Conservation (phyloP, 768 basidiomycete genomes). For the Lactifluus pinguis region DNA sequence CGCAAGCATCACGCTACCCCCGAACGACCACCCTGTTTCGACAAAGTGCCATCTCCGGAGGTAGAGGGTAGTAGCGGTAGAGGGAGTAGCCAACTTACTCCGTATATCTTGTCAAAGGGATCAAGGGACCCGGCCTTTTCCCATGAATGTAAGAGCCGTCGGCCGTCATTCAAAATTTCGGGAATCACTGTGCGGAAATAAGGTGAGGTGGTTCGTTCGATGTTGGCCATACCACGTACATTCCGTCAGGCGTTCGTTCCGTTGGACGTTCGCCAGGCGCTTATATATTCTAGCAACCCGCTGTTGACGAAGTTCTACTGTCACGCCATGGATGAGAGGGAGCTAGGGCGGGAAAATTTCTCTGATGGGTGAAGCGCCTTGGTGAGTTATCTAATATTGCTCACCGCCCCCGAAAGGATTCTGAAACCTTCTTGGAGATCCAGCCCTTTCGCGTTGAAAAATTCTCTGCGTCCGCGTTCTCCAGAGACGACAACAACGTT, state of each 20-base stretch:
- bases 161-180: constrained; percentile 54
- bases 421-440: constrained; percentile 76
- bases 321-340: constrained; percentile 67
- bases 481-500: constrained; percentile 72
- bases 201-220: constrained; percentile 8
- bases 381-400: constrained; percentile 20
- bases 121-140: constrained; percentile 55
- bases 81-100: constrained; percentile 34
- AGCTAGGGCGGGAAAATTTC: constrained; percentile 36
- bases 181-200: constrained; percentile 47
- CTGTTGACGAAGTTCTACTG: constrained; percentile 55
- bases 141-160: constrained; percentile 54
- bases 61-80: not conserved
- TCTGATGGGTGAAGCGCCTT: not conserved
- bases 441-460: constrained; percentile 61
- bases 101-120: constrained; percentile 63
- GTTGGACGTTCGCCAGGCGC: constrained; percentile 56
- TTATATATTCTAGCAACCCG: constrained; percentile 61
- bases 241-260: constrained; percentile 47
- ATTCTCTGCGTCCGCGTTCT: constrained; percentile 55
- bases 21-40: not conserved
- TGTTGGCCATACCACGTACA: constrained; percentile 36
- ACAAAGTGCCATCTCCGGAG: constrained; percentile 2
- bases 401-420: constrained; percentile 66
- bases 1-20: not conserved